Evolutionary conservation across 164 flowering plant species (phyloP).

Genomic region (Aristolochia contorta): DNA sequence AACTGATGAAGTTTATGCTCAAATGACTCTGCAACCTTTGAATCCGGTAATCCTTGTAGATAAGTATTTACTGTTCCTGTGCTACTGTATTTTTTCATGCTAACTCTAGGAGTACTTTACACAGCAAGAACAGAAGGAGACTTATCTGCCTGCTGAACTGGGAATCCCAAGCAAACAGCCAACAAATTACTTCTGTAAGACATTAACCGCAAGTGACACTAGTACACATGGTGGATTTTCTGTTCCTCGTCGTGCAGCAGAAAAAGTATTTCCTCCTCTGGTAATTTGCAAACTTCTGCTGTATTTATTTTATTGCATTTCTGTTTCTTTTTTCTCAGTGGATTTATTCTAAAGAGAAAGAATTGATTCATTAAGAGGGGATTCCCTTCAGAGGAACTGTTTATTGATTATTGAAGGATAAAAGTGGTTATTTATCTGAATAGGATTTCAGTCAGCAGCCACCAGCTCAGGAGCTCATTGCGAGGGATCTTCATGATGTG

Average conservation of each 20-base stretch:
- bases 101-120: not conserved
- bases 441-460: slow-evolving; percentile 92
- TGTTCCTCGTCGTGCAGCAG: slow-evolving; percentile 94
- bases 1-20: slow-evolving; percentile 90
- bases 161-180: slow-evolving; percentile 81
- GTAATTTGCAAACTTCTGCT: slow-evolving; percentile 22
- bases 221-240: slow-evolving; percentile 95
- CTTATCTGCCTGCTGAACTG: slow-evolving; percentile 58
- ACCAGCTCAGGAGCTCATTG: slow-evolving; percentile 82
- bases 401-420: not conserved
- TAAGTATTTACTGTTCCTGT: not conserved
- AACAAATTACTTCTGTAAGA: slow-evolving; percentile 84
- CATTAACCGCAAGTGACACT: slow-evolving; percentile 83
- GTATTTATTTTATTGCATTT: not conserved
- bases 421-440: slow-evolving; percentile 1
- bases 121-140: slow-evolving; percentile 83
- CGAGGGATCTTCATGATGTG: slow-evolving; percentile 82
- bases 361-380: not conserved
- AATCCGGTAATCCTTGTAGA: slow-evolving; percentile 34
- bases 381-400: not conserved
- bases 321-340: not conserved
- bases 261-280: slow-evolving; percentile 88
- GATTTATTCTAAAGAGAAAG: not conserved
- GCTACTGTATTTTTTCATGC: not conserved
- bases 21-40: slow-evolving; percentile 83